phyloP scores from a whole-genome alignment of 192 early-diverging fungal species.

The Rhizophagus clarus region DNA sequence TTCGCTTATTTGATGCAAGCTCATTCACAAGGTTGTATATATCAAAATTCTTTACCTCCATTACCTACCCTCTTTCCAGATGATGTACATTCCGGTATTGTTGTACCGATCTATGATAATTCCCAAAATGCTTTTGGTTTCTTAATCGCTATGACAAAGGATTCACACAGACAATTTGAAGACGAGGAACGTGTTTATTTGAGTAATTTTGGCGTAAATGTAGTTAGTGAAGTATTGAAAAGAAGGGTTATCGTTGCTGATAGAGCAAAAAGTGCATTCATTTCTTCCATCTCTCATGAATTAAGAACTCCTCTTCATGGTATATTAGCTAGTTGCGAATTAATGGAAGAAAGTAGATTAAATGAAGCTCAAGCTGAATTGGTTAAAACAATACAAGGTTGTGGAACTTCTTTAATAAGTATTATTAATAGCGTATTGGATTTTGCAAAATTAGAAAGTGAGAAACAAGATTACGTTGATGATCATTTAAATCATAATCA shows the following conservation, averaged over 20 bases:
- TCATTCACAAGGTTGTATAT: slow-evolving; percentile 23
- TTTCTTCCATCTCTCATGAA: slow-evolving; percentile 48
- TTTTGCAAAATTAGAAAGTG: slow-evolving; percentile 38
- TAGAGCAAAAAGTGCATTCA: slow-evolving; percentile 51
- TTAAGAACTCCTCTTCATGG: slow-evolving; percentile 57
- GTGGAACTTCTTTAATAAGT: slow-evolving; percentile 37
- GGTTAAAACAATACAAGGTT: slow-evolving; percentile 42
- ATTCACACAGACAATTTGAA: slow-evolving; percentile 38
- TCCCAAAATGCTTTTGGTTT: slow-evolving; percentile 31
- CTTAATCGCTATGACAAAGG: slow-evolving; percentile 37
- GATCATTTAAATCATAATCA: neutral
- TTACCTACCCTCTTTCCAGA: slow-evolving; percentile 11
- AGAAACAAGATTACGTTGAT: neutral
- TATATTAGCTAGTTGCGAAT: slow-evolving; percentile 50
- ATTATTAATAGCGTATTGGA: slow-evolving; percentile 48
- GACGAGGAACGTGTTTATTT: slow-evolving; percentile 48
- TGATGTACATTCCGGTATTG: slow-evolving; percentile 30
- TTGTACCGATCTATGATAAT: slow-evolving; percentile 35
- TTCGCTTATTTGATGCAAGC: neutral
- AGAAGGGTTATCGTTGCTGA: slow-evolving; percentile 49
- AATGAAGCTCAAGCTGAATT: slow-evolving; percentile 39
- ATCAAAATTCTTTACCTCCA: slow-evolving; percentile 25
- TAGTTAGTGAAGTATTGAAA: slow-evolving; percentile 47
- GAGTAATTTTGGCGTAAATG: slow-evolving; percentile 50
- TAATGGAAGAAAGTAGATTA: slow-evolving; percentile 36